phyloP scores from a whole-genome alignment of 805 yeast genomes.

The Peterozyma toletana region DNA sequence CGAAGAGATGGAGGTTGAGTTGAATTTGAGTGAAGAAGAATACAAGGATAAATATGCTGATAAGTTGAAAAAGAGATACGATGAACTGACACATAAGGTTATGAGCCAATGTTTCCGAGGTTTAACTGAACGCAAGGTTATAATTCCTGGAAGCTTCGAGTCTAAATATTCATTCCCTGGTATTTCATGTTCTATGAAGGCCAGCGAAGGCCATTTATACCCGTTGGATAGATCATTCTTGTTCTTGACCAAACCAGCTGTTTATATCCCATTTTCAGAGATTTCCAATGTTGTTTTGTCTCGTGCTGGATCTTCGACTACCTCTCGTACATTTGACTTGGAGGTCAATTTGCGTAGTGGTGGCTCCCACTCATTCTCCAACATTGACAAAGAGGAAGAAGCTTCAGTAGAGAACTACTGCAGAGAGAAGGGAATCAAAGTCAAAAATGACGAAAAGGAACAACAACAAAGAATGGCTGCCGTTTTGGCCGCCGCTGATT shows the following conservation, averaged over 20 bases:
- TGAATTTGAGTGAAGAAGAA: slow-evolving; percentile 79
- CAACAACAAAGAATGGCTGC: slow-evolving; percentile 76
- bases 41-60: slow-evolving; percentile 70
- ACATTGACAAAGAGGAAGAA: slow-evolving; percentile 87
- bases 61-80: slow-evolving; percentile 61
- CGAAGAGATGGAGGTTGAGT: slow-evolving; percentile 85
- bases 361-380: slow-evolving; percentile 77
- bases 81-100: slow-evolving; percentile 79
- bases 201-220: slow-evolving; percentile 89
- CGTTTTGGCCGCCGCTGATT: slow-evolving; percentile 62
- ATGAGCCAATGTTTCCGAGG: slow-evolving; percentile 87
- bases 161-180: slow-evolving; percentile 79
- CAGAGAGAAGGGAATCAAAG: slow-evolving; percentile 67
- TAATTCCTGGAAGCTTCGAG: slow-evolving; percentile 75
- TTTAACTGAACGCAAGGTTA: slow-evolving; percentile 76
- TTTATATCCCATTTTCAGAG: slow-evolving; percentile 83
- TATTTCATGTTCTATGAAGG: slow-evolving; percentile 86
- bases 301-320: slow-evolving; percentile 75
- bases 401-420: slow-evolving; percentile 68
- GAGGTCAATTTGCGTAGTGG: slow-evolving; percentile 67
- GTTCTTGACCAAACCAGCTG: slow-evolving; percentile 90
- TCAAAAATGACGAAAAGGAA: slow-evolving; percentile 84
- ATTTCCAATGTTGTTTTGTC: slow-evolving; percentile 73
- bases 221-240: slow-evolving; percentile 89
- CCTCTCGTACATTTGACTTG: slow-evolving; percentile 89